Evolutionary conservation across 1,139 yeast species (phyloP).

Genomic region (Debaryomycetaceae sp.): DNA sequence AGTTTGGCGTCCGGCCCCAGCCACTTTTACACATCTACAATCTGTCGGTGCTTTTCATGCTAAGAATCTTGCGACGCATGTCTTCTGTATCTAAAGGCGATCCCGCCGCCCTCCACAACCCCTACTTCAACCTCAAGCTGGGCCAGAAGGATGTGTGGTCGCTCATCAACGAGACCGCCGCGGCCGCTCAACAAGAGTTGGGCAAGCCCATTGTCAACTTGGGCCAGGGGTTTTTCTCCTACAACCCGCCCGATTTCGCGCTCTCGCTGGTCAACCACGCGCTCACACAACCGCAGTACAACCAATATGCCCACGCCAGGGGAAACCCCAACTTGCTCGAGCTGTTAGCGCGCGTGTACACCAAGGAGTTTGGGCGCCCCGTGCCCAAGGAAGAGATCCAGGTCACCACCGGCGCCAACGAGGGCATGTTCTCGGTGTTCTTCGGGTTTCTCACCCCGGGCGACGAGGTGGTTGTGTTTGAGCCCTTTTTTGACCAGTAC

Average conservation of each 20-base stretch:
- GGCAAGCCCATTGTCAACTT: constrained; percentile 77
- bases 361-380: constrained; percentile 59
- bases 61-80: constrained; percentile 5
- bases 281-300: constrained; percentile 63
- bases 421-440: constrained; percentile 82
- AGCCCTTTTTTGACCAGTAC: constrained; percentile 96
- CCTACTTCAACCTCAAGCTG: constrained; percentile 52
- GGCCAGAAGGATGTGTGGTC: constrained; percentile 90
- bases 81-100: constrained; percentile 3
- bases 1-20: constrained; percentile 1
- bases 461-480: constrained; percentile 96
- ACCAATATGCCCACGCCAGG: constrained; percentile 88
- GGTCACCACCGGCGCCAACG: constrained; percentile 95
- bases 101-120: constrained; percentile 41
- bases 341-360: constrained; percentile 67
- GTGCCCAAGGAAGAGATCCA: constrained; percentile 63
- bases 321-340: constrained; percentile 76
- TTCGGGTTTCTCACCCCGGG: constrained; percentile 83
- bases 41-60: not conserved
- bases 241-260: constrained; percentile 90
- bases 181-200: constrained; percentile 59
- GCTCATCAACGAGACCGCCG: constrained; percentile 91
- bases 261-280: constrained; percentile 78
- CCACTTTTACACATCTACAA: not conserved
- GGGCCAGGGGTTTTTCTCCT: constrained; percentile 97